Base-by-base conservation (phyloP, 106 monocot species). In the Vanilla planifolia region DNA sequence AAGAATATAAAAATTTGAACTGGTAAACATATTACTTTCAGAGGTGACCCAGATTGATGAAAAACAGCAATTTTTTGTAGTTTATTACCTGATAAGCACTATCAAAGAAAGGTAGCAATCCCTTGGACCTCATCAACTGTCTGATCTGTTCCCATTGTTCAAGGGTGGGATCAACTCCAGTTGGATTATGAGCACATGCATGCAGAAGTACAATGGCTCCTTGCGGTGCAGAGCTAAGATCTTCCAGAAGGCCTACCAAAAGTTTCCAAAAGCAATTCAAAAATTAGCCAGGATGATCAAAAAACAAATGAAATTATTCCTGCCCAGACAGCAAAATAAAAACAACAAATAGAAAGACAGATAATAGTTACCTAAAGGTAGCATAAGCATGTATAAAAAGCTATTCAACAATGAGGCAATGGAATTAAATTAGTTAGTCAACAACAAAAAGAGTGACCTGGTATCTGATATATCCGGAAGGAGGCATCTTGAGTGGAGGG, bases 141-240 rank as follows among this genome's bases (percentile, higher is more conserved):
- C 86, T 86, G 43, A 96, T 96, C 51, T 96, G 78, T 45, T 84
- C 91, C 96, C 96, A 96, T 59, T 96, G 96, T 40, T 81, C 79
- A 61, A 64, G 60, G 20, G 84, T 96, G 40, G 96, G 96, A 70
- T 96, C 96, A 43, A 91, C 86, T 48, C 96, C 96, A 48, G 96
- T 96, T 22, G 96, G 96, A 37, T 96, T 96, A 63, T 96, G 96
- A 20, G 96, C 96, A 73, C 96, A 96, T 33, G 96, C 96, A 82
- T 93, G 92, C 60, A 93, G 85, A 37, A 93, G 88, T 25, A 93
- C 88, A 21, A 93, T 81, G 43, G 92, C 73, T 55, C 92, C 88
- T 27, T 65, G 36, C 27, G 86, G 81, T 34, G 90, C 96, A 55
- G 81, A 51, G 63, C 79, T 40, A 23, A 96, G 81, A 77, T 96